Evolutionary conservation across 805 yeast species (phyloP), one percentile per base, ranked within the genome.

Genomic region (Wickerhamiella nectarea): DNA sequence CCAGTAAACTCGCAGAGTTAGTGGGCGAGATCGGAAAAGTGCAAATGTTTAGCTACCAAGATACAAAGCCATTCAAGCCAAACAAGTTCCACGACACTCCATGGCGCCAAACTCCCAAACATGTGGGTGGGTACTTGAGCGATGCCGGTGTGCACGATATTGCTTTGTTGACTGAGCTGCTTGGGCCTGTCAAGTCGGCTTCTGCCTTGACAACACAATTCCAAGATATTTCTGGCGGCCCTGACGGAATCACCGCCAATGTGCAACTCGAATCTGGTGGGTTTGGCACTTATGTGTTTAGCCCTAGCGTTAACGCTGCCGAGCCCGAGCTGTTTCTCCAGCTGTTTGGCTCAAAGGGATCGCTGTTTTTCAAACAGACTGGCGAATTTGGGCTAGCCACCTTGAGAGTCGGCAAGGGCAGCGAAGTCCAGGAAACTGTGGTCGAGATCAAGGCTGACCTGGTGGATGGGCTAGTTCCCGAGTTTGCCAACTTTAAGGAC

Each of bases 91-190:
- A 68, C 50, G 58, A 60, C 38, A 87, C 96, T 1, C 44, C 77
- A 12, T 89, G 97, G 97, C 79, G 96, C 70, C 75, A 72, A 58
- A 69, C 78, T 38, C 96, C 97, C 25, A 78, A 84, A 61, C 96
- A 89, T 59, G 73, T 86, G 52, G 97, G 97, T 44, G 96, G 96
- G 0, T 87, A 69, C 63, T 67, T 89, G 54, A 78, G 89, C 46
- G 97, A 89, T 56, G 96, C 95, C 56, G 97, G 96, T 59, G 97
- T 89, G 19, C 97, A 89, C 63, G 96, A 87, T 62, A 66, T 87
- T 60, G 95, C 95, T 2, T 65, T 85, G 31, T 70, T 87, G 50
- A 85, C 94, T 7, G 84, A 76, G 47, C 76, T 85, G 15, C 67
- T 89, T 44, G 96, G 97, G 43, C 67, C 69, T 19, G 78, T 85